Evolutionary conservation across 495 filamentous ascomycete genomes (phyloP).

Genomic region (Articulospora tetracladia): DNA sequence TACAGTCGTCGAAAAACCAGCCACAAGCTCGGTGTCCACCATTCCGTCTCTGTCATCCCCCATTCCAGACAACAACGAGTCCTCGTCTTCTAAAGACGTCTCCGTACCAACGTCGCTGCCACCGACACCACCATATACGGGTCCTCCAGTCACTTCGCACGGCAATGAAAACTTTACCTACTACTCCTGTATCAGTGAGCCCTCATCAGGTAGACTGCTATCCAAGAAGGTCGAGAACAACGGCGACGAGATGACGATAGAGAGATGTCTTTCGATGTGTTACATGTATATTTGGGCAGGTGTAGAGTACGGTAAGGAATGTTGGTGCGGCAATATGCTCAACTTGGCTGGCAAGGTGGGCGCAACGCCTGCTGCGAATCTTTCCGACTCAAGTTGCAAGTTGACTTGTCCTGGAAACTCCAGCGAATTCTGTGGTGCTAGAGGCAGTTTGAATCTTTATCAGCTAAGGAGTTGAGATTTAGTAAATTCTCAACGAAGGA

Average conservation of each 20-base stretch:
- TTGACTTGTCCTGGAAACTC: slow-evolving; percentile 41
- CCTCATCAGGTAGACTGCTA: slow-evolving; percentile 19
- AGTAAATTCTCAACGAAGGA: no score
- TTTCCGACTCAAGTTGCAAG: slow-evolving; percentile 7
- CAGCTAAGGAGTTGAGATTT: no score
- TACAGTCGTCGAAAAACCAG: no score
- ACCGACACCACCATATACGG: neutral
- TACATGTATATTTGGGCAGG: neutral
- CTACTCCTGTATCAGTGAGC: slow-evolving; percentile 25
- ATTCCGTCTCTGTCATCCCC: neutral
- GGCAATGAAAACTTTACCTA: slow-evolving; percentile 29
- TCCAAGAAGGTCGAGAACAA: slow-evolving; percentile 19
- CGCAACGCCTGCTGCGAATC: neutral
- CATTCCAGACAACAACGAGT: neutral
- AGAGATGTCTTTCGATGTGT: slow-evolving; percentile 23
- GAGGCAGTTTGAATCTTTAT: slow-evolving; percentile 25
- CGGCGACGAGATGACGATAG: slow-evolving; percentile 20
- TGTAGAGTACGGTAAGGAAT: slow-evolving; percentile 25
- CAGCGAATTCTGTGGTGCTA: slow-evolving; percentile 40
- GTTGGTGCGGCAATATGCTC: slow-evolving; percentile 15
- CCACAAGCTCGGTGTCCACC: neutral
- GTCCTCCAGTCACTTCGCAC: slow-evolving; percentile 9
- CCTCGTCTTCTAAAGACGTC: no score
- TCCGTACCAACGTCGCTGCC: no score
- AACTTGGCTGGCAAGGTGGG: slow-evolving; percentile 10